Evolutionary conservation across 129 eudicot species (phyloP), one percentile per base, ranked within the genome.

Genomic region (Chrysanthemum makinoi): DNA sequence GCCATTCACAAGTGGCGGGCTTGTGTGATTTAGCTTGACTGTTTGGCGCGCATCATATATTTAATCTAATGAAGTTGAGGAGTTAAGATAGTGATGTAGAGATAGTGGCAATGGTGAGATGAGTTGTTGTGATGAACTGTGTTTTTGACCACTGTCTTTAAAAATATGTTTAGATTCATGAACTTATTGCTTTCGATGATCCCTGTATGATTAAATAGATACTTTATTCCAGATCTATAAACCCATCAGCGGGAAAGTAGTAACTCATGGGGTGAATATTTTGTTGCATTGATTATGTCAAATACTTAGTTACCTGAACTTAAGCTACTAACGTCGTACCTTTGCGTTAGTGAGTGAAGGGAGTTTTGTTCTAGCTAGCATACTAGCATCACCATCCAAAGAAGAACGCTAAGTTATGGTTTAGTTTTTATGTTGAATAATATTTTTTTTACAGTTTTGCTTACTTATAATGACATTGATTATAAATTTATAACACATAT

Each of bases 391-490:
- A 18, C 26, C 10, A 56, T 56, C 1, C 22, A 56, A 56, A 56
- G 62, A 56, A 16, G 28, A 56, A 56, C 13, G 9, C 9, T 11
- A 56, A 56, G 62, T 56, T 56, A 18, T 18, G 62, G 28, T 56
- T 56, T 56, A n/a, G n/a, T n/a, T n/a, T n/a, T 4, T 56, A 18
- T 56, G 48, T 17, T 70, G n/a, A 56, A 57, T n/a, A 48, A 30
- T 10, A n/a, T 11, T 54, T 17, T 18, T 11, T 69, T 55, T 12
- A 53, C 19, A 43, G 64, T 33, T 69, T 20, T 54, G 7, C 28
- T 28, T 7, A 26, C 62, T 28, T 30, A 4, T 74, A 53, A 14
- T 65, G 73, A 75, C 54, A 43, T 65, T 8, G 0, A 14, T 66
- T 75, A 24, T 65, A 30, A n/a, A 24, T 24, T 24, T 24, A 24